phyloP scores from a whole-genome alignment of 2,329 filamentous ascomycete genomes.

The Aschersonia sp. region DNA sequence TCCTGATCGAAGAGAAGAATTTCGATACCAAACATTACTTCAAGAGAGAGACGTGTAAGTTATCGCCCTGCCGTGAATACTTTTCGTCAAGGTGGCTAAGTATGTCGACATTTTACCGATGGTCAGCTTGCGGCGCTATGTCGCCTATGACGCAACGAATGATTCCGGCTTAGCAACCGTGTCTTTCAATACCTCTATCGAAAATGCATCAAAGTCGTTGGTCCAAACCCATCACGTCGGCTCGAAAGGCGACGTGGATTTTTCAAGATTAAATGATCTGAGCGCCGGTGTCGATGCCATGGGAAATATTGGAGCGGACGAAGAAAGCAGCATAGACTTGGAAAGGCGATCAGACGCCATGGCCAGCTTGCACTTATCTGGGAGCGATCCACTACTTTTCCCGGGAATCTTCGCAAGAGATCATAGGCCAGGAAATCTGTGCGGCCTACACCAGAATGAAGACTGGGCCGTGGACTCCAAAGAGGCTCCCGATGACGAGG shows the following conservation, averaged over 20 bases:
- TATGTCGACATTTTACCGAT: not conserved
- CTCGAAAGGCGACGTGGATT: not conserved
- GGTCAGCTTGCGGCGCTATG: constrained; percentile 27
- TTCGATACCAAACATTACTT: constrained; percentile 70
- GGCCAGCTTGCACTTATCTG: constrained; percentile 33
- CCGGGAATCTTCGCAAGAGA: constrained; percentile 51
- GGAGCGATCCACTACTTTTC: constrained; percentile 53
- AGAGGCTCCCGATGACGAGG: constrained; percentile 6
- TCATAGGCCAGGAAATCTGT: constrained; percentile 25
- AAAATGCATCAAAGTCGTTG: not conserved
- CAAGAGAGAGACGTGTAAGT: constrained; percentile 76
- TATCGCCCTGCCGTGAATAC: not conserved
- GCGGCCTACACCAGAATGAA: constrained; percentile 13
- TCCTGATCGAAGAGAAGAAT: constrained; percentile 81
- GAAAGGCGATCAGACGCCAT: constrained; percentile 22
- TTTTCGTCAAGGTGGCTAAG: not conserved
- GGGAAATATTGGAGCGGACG: not conserved
- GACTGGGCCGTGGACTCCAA: constrained; percentile 10
- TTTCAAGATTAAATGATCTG: not conserved
- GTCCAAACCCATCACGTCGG: not conserved
- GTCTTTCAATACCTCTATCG: not conserved
- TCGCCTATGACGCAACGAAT: constrained; percentile 15
- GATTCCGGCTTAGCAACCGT: constrained; percentile 6
- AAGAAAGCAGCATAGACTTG: constrained; percentile 14
- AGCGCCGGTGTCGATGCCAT: not conserved